Base-by-base conservation (phyloP, 805 yeast species). In the Starmerella potacharoeniae region DNA sequence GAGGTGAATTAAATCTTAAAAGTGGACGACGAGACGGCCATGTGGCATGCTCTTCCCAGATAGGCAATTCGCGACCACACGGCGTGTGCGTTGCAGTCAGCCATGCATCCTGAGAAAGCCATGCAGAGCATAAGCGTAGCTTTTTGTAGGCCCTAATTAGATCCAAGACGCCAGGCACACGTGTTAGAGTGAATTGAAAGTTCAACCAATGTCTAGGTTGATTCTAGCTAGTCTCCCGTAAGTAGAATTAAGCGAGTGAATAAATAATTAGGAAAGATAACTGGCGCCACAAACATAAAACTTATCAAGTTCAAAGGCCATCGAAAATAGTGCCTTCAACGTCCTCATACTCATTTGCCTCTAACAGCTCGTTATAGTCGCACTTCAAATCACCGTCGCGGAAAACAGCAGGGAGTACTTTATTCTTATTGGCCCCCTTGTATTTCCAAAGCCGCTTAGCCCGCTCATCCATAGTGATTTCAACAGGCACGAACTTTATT, bases 401-500 rank as follows among this genome's bases (percentile, higher is more conserved):
- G 36, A 87, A 89, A 13, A 88, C 76, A 33, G 90, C 95, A 1
- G 96, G 96, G 55, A 86, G 76, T 0, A 78, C 70, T 62, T 84
- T 82, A 7, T 91, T 90, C 42, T 73, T 58, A 29, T 56, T 53
- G 6, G 57, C 73, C 13, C 85, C 75, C 60, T 79, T 77, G 61
- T 89, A 77, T 65, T 81, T 82, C 95, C 95, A 88, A 29, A 85
- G 77, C 61, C 79, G 78, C 65, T 84, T 79, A 11, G 95, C 95
- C 51, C 80, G 83, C 49, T 81, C 86, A 66, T 88, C 95, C 0
- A 95, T 84, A 3, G 95, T 93, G 55, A 88, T 71, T 65, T 88
- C 96, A 56, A 84, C 78, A 64, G 79, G 80, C 11, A 78, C 76
- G 66, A 81, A 84, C 57, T 78, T 72, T 56, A 87, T 71, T 50